Conservation (phyloP, 805 yeast genomes). For the Starmerella tilneyi region DNA sequence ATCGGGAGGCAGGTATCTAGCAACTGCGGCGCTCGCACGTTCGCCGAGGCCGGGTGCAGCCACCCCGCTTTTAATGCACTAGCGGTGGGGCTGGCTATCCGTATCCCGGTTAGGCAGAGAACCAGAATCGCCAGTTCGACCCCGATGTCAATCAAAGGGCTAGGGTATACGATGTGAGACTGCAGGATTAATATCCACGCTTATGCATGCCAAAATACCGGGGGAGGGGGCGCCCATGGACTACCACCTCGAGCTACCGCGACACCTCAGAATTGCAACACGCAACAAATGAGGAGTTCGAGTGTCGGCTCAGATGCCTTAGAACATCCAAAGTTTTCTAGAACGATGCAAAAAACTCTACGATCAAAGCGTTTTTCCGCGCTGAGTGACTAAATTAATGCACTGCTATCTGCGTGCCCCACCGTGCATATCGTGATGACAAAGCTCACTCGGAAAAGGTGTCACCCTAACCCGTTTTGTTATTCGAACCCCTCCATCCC, state of each 20-base stretch:
- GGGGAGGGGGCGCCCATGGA: no score
- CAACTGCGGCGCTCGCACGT: no score
- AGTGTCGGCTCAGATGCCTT: no score
- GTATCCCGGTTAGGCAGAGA: slow-evolving; percentile 1
- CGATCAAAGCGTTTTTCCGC: no score
- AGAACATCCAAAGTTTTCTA: no score
- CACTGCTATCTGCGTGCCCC: background rate
- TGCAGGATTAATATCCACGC: background rate
- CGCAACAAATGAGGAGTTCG: no score
- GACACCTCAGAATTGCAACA: no score
- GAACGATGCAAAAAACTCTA: no score
- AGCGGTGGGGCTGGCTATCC: background rate
- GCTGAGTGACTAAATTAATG: no score
- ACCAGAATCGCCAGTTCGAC: background rate
- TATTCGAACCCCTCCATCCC: slow-evolving; percentile 8
- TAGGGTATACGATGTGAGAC: no score
- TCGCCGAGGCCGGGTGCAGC: background rate
- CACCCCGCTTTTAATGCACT: background rate
- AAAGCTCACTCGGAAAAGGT: background rate
- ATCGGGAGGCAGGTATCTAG: no score
- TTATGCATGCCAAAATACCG: slow-evolving; percentile 6
- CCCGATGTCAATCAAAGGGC: background rate
- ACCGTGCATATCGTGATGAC: slow-evolving; percentile 1
- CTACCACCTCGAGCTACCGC: no score
- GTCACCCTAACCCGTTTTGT: background rate